A percentile compares a stretch with the other conserved stretches of the same genome.
phyloP scores from a whole-genome alignment of 1,284 basidiomycete genomes.

The Chondrostereum purpureum region DNA sequence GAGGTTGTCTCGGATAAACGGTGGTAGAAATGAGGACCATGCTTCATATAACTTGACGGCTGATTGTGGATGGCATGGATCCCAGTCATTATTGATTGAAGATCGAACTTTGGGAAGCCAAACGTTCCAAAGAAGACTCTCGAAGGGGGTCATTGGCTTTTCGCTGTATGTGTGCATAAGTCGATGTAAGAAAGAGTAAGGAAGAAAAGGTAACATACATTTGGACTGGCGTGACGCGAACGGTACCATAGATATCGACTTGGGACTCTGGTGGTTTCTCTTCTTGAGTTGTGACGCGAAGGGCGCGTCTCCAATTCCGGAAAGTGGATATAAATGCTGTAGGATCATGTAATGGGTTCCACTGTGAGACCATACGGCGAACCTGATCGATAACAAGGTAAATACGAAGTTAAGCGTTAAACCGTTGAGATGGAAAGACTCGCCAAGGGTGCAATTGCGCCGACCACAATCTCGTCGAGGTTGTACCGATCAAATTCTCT shows the following conservation, averaged over 20 bases:
- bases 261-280: slow-evolving; percentile 35
- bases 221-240: slow-evolving; percentile 23
- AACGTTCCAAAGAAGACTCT: slow-evolving; percentile 87
- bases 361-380: slow-evolving; percentile 56
- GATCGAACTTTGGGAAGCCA: slow-evolving; percentile 95
- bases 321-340: slow-evolving; percentile 57
- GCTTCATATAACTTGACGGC: slow-evolving; percentile 82
- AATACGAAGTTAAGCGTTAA: too few relatives aligned
- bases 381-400: slow-evolving; percentile 27
- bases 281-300: slow-evolving; percentile 48
- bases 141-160: slow-evolving; percentile 88
- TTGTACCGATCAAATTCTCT: slow-evolving; percentile 75
- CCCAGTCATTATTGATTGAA: slow-evolving; percentile 91
- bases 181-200: neutral
- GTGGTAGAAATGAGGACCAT: slow-evolving; percentile 84
- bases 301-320: slow-evolving; percentile 59
- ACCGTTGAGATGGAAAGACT: slow-evolving; percentile 19
- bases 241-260: slow-evolving; percentile 52
- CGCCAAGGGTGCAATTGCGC: slow-evolving; percentile 77
- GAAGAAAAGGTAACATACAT: slow-evolving; percentile 28
- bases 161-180: slow-evolving; percentile 30
- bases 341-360: slow-evolving; percentile 72
- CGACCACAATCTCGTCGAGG: slow-evolving; percentile 90
- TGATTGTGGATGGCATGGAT: slow-evolving; percentile 62
- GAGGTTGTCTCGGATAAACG: slow-evolving; percentile 91